Evolutionary conservation across 345 rosid species (phyloP), one percentile per base, ranked within the genome.

Genomic region (Eutrema japonicum): DNA sequence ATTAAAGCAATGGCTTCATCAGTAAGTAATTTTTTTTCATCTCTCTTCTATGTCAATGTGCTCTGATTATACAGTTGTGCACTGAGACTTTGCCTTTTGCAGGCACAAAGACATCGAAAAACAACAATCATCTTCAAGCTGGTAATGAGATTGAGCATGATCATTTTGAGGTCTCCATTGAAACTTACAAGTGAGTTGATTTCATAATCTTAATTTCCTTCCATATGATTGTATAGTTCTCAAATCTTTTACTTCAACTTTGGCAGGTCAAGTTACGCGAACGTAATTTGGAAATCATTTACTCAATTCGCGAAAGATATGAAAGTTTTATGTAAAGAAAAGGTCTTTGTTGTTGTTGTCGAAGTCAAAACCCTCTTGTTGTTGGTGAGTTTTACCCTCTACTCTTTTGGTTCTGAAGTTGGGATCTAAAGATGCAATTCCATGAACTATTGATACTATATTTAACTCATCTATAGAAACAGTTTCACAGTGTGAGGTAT

Each of bases 331-430:
- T 72, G 5, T 57, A 54, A 36, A 64, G 77, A 53, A 53, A 72
- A 37, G 18, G 64, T 72, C 55, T 72, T 64, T 54, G 48, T 72
- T 72, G 77, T 72, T 35, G 64, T 64, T 64, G 77, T 72, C 38
- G 64, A 54, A 35, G 77, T 70, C 64, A 72, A 36, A 13, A 3
- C 9, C 53, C 6, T 13, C 30, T 18, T 18, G 1, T 18, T 22
- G 2, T 18, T 18, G 22, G 22, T 18, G 22, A 18, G 22, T 18
- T 0, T 22, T 22, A 22, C 26, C 26, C 26, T 22, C 26, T 22
- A 22, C 26, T 22, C 26, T 22, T 22, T 22, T 2, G 2, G 26
- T 22, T 22, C 26, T 22, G 26, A 22, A 22, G 26, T 22, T 22
- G 2, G 2, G 26, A 22, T 22, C 26, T 22, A 22, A 1, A 22